Conservation (phyloP, 257 asterid species). For the Scutellaria baicalensis region DNA sequence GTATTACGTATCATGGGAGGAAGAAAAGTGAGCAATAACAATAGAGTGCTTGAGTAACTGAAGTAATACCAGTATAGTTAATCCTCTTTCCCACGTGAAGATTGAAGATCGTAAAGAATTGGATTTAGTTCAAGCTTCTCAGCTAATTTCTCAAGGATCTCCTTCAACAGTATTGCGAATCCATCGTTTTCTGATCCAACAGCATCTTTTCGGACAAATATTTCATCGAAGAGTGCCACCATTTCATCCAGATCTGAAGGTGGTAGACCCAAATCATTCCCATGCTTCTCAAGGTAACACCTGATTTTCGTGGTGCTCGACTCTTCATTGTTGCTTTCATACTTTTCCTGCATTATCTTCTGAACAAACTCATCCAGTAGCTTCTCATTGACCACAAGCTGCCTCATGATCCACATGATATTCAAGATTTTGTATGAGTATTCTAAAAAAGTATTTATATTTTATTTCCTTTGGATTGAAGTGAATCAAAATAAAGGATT, state of each 20-base stretch:
- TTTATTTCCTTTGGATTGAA: not conserved
- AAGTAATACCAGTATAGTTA: not conserved
- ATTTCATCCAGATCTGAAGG: conserved; percentile 37
- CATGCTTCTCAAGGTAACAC: conserved; percentile 33
- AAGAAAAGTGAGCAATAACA: not conserved
- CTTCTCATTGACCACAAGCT: conserved; percentile 35
- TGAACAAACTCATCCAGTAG: conserved; percentile 24
- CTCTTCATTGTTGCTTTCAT: conserved; percentile 6
- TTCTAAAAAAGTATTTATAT: not conserved
- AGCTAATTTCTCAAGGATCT: conserved; percentile 42
- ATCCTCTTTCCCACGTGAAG: conserved; percentile 6
- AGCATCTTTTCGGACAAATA: conserved; percentile 15
- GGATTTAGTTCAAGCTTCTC: conserved; percentile 51
- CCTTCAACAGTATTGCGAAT: conserved; percentile 23
- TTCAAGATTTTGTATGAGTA: not conserved
- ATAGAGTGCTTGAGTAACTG: too few relatives aligned
- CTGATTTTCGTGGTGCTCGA: conserved; percentile 20
- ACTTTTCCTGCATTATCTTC: conserved; percentile 24
- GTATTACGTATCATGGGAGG: not conserved
- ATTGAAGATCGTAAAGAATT: conserved; percentile 30
- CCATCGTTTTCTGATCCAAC: conserved; percentile 20
- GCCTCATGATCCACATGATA: conserved; percentile 13
- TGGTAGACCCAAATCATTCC: conserved; percentile 40
- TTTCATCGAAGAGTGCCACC: conserved; percentile 31
- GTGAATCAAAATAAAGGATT: not conserved